A percentile compares a stretch with the other conserved stretches of the same genome.
Evolutionary conservation across 164 flowering plant species (phyloP).

Genomic region (Echeveria elegans): DNA sequence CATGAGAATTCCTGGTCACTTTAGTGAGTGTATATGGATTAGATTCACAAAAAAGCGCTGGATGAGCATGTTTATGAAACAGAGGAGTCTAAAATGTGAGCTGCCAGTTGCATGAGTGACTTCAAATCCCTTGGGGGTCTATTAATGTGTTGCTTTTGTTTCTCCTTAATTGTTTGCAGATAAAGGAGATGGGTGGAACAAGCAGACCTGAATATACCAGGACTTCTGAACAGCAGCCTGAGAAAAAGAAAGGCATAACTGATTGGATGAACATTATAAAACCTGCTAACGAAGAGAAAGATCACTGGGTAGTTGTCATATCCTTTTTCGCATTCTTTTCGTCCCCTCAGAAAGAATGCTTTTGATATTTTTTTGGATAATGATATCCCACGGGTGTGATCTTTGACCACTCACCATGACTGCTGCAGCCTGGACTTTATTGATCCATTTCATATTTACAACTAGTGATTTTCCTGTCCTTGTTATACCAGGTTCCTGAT

Average conservation of each 20-base stretch:
- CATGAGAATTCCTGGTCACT: neutral
- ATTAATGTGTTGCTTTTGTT: neutral
- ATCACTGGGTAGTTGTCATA: conserved; percentile 72
- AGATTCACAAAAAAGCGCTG: neutral
- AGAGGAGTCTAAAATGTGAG: neutral
- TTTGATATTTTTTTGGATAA: neutral
- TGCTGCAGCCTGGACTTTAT: neutral
- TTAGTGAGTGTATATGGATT: neutral
- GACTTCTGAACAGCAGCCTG: conserved; percentile 45
- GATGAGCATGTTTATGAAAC: neutral
- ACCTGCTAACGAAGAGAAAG: conserved; percentile 90
- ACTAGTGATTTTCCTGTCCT: neutral
- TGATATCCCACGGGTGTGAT: neutral
- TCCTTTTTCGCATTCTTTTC: neutral
- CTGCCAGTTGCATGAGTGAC: neutral
- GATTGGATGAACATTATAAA: conserved; percentile 83
- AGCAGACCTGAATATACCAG: conserved; percentile 46
- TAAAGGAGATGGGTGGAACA: conserved; percentile 87
- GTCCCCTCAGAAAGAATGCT: neutral
- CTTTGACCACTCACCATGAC: neutral
- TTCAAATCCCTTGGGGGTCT: neutral
- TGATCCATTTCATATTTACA: neutral
- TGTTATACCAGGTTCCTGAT: conserved; percentile 67
- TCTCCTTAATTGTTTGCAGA: conserved; percentile 25
- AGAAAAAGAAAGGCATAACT: conserved; percentile 70